Evolutionary conservation across 2,329 filamentous ascomycete species (phyloP), one percentile per base, ranked within the genome.

Genomic region (Claviceps africana): DNA sequence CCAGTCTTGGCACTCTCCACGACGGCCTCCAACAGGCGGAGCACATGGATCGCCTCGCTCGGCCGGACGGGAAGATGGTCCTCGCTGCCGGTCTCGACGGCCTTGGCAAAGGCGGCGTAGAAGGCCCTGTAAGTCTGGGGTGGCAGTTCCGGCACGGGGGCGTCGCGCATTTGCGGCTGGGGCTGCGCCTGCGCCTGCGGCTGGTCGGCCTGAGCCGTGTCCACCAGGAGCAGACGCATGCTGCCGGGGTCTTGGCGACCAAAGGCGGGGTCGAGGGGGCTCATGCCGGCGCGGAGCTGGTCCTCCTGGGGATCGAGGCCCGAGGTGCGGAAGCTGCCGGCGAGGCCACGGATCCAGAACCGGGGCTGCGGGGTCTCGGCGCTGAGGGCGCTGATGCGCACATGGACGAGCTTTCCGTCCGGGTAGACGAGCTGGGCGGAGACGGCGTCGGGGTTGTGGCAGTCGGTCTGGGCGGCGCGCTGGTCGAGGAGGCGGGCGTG

Each of bases 321-420:
- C 40, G 71, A 68, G 73, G 90, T 91, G 70, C 79, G 83, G 67
- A 83, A 91, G 61, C 78, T 85, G 1, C 85, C 87, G 66, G 83
- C 81, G 19, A 79, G 79, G 22, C 87, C 87, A 28, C 86, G 74
- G 10, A 90, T 73, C 86, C 86, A 90, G 72, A 83, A 91, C 40
- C 86, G 72, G 54, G 85, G 71, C 70, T 91, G 86, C 55, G 78
- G 72, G 25, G 71, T 72, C 67, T 90, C 86, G 3, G 79, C 78
- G 62, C 81, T 86, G 48, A 88, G 72, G 22, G 85, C 78, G 43
- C 76, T 79, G 53, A 83, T 83, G 63, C 86, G 85, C 47, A 81
- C 80, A 46, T 83, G 83, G 11, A 81, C 86, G 46, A 88, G 65
- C 56, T 84, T 68, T 6, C 81, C 82, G 42, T 72, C 69, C 51